These are phyloP conservation scores for Chrysanthemum seticuspe DNA, from an alignment of 129 eudicot species.

Conservation along the genomic window DNA sequence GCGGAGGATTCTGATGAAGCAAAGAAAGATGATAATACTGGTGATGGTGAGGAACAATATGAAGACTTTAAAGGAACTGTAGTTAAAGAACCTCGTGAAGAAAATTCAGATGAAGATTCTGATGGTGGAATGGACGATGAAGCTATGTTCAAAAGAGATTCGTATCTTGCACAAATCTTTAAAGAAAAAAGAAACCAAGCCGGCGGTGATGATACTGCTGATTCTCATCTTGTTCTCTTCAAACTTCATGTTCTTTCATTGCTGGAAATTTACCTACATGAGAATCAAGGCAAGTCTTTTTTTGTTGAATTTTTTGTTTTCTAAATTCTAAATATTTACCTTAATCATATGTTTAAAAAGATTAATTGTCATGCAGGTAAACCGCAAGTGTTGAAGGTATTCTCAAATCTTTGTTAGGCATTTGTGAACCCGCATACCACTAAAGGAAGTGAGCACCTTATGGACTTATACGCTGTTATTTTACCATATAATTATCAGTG, in stretches of 20 bases:
- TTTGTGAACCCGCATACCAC: not conserved
- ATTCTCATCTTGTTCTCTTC: conserved; percentile 92
- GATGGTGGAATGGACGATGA: conserved; percentile 96
- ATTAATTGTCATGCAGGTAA: conserved; percentile 48
- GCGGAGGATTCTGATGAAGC: conserved; percentile 93
- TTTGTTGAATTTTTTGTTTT: not conserved
- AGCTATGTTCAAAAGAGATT: conserved; percentile 92
- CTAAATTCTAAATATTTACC: not conserved
- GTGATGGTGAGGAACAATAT: conserved; percentile 59
- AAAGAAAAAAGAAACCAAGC: conserved; percentile 78
- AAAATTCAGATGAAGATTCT: conserved; percentile 71
- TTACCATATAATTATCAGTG: no score
- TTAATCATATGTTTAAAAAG: conserved; percentile 2
- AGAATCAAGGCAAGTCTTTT: conserved; percentile 67
- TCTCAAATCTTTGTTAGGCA: conserved; percentile 73
- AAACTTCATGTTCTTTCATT: conserved; percentile 92
- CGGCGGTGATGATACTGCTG: conserved; percentile 80
- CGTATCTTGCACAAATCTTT: conserved; percentile 70
- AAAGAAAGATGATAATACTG: conserved; percentile 72
- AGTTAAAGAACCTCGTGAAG: conserved; percentile 46
- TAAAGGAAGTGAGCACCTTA: no score
- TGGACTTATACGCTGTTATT: no score
- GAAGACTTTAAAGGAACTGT: conserved; percentile 66
- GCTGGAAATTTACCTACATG: conserved; percentile 83
- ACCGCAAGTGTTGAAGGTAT: conserved; percentile 67